Base-by-base conservation (phyloP, 140 eudicot genomes). In the Ambrosia hybrid region DNA sequence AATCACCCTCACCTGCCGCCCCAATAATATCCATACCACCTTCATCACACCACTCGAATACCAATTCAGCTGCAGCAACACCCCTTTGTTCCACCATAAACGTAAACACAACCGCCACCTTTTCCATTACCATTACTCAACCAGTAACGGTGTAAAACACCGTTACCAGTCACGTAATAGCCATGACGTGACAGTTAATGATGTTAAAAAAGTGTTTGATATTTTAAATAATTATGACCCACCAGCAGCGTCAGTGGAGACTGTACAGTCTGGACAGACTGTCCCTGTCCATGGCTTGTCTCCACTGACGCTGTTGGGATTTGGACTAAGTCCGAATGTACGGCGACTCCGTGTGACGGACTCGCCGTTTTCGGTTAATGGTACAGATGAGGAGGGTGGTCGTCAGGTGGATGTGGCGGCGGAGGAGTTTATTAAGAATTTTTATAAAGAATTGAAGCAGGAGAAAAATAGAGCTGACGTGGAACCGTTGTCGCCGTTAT, bases 271-370 rank as follows among this genome's bases (percentile, higher is more conserved):
- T 43, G 48, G 9, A 43, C 8, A 43, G 2, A 0, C 48, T 1
- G 8, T 43, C 9, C 48, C 8, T 43, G 1, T 43, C 2, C 48
- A 21, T 21, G 26, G 0, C 26, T 21, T 9, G 55, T 85, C 97
- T 3, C 95, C 96, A 33, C 15, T 84, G 71, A 70, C 59, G n/a
- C 17, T 83, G 34, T 84, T 95, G 14, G 96, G 95, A 52, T 87
- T 89, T n/a, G 98, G 98, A 17, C 62, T 26, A 60, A 85, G 88
- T 38, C 82, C 87, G 2, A 16, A 26, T 72, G 96, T 82, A 55
- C 84, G 91, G 78, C 91, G 83, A 73, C 79, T 88, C 2, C 78
- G 98, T 76, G 91, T 92, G 21, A 87, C 93, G 41, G 98, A 92
- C 75, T 92, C 98, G 10, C 96, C 98, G 16, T 92, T 85, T 46